Percentiles rank a stretch among this genome's conserved stretches.
phyloP scores from a whole-genome alignment of 345 rosid species.

The Microthlaspi erraticum region DNA sequence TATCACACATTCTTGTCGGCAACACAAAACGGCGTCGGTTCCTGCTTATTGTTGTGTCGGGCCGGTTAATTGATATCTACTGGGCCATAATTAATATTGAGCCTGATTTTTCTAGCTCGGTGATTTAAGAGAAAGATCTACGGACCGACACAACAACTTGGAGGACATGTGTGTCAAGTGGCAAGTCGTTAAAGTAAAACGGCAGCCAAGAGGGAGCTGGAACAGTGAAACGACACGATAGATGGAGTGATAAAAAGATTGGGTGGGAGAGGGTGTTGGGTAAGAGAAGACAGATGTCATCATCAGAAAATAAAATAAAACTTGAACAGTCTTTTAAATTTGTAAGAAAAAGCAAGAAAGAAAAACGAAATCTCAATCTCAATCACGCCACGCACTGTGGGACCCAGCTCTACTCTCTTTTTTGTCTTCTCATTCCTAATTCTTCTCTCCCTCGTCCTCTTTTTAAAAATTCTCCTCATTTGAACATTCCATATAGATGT shows the following conservation, averaged over 20 bases:
- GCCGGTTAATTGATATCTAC: not conserved
- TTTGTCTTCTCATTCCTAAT: constrained; percentile 35
- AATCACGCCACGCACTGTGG: constrained; percentile 40
- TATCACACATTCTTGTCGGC: not conserved
- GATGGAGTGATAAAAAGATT: not conserved
- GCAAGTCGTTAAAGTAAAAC: constrained; percentile 14
- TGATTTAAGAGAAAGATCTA: not conserved
- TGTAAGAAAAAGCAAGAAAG: not conserved
- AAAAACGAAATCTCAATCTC: not conserved
- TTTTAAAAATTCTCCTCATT: constrained; percentile 33
- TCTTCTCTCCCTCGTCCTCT: constrained; percentile 25
- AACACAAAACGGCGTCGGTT: not conserved
- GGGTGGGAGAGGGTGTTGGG: constrained; percentile 25
- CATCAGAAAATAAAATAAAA: constrained; percentile 14
- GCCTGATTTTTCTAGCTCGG: not conserved
- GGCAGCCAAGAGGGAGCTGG: constrained; percentile 27
- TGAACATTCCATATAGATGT: constrained; percentile 29
- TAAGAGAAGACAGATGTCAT: constrained; percentile 43
- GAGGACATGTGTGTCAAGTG: not conserved
- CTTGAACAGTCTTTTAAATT: not conserved
- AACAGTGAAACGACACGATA: constrained; percentile 37
- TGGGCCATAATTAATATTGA: not conserved
- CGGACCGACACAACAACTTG: not conserved
- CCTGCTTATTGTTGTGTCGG: not conserved
- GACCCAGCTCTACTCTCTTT: constrained; percentile 39